Evolutionary conservation across 352 stramenopile genomes (phyloP).

Genomic region (Phytopythium montanum): DNA sequence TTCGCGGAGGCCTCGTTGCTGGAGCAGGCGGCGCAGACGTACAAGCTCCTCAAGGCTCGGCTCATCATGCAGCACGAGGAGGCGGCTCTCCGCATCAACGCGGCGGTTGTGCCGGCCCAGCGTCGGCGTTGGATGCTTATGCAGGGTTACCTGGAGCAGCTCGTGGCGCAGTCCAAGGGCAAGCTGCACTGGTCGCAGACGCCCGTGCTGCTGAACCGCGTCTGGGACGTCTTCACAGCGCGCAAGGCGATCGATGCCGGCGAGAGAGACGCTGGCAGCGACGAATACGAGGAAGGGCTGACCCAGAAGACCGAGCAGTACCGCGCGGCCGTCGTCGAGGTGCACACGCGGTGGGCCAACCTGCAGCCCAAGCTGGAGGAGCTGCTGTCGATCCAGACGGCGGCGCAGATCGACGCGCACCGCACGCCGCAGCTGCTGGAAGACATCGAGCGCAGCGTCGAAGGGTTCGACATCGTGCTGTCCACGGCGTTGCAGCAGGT

Average conservation of each 20-base stretch:
- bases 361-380: slow-evolving; percentile 63
- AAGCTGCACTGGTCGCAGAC: slow-evolving; percentile 72
- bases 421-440: slow-evolving; percentile 46
- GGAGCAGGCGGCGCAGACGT: slow-evolving; percentile 58
- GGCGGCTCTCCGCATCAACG: slow-evolving; percentile 50
- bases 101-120: slow-evolving; percentile 56
- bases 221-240: slow-evolving; percentile 70
- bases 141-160: slow-evolving; percentile 50
- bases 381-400: slow-evolving; percentile 45
- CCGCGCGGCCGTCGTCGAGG: slow-evolving; percentile 39
- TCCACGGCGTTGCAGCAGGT: slow-evolving; percentile 63
- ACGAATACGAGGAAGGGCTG: slow-evolving; percentile 31
- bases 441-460: slow-evolving; percentile 39
- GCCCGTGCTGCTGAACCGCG: slow-evolving; percentile 52
- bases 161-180: slow-evolving; percentile 30
- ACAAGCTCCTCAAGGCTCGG: slow-evolving; percentile 57
- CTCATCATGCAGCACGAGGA: slow-evolving; percentile 59
- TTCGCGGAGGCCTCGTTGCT: slow-evolving; percentile 61
- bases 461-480: slow-evolving; percentile 61
- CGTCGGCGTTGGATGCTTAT: slow-evolving; percentile 56
- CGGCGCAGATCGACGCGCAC: slow-evolving; percentile 44
- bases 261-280: slow-evolving; percentile 12
- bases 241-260: slow-evolving; percentile 8
- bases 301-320: slow-evolving; percentile 38
- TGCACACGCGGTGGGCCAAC: slow-evolving; percentile 69